Evolutionary conservation across 257 asterid genomes (phyloP), one percentile per base, ranked within the genome.

Genomic region (Nicotiana otophora): DNA sequence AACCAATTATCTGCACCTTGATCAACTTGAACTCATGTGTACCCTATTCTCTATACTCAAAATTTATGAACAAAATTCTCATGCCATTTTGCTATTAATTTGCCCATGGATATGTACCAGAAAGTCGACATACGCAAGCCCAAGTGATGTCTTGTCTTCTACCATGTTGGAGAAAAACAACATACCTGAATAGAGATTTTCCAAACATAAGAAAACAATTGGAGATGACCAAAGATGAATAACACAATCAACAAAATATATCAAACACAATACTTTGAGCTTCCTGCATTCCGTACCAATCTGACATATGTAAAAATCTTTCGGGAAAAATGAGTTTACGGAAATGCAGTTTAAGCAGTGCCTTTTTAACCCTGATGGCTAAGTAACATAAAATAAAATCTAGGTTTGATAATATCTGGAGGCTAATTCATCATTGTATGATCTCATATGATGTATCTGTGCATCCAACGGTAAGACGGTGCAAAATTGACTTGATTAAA

Each of bases 81-180:
- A 96, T 78, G 94, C 88, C 96, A 96, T 94, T 90, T 96, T 96
- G 79, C 82, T 90, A 81, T 94, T 98, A 87, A 96, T 93, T 87
- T 93, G 98, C 66, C 97, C 89, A 85, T 94, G 98, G 87, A 94
- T 91, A 65, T 94, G 95, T 85, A 94, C 91, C 39, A 96, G 92
- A 89, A 88, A 93, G 90, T 96, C 98, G 3, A 94, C 96, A 66
- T 96, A 94, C 3, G 98, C 90, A 58, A 88, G 94, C 70, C 97
- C 97, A 51, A 86, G 84, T 23, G 87, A 89, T 61, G 86, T 84
- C 88, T 92, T 96, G 91, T 94, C 99, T 89, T 96, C 98, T 4
- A 96, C 89, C 91, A 96, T 84, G 88, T 91, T 85, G 19, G 98
- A 92, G 86, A 88, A 88, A 79, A 96, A 96, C 84, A 81, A 3